A percentile compares a stretch with the other conserved stretches of the same genome.
Evolutionary conservation across 331 rosid genomes (phyloP).

Genomic region (Rosa hybrid): DNA sequence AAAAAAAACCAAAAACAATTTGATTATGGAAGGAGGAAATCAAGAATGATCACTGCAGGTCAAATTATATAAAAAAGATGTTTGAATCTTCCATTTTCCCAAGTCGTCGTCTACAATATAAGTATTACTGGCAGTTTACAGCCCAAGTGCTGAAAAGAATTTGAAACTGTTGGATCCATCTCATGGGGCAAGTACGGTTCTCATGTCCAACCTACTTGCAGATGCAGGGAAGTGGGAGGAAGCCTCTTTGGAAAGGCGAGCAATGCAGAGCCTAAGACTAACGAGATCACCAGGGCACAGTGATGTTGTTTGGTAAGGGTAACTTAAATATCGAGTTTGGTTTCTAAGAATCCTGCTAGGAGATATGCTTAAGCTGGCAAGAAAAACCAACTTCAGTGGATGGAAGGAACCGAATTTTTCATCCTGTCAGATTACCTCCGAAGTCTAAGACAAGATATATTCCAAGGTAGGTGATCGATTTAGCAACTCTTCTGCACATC

Average conservation of each 20-base stretch:
- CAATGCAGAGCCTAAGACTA: conserved; percentile 47
- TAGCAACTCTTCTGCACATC: background rate
- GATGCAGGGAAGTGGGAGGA: conserved; percentile 85
- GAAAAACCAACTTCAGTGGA: background rate
- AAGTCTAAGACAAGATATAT: background rate
- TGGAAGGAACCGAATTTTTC: background rate
- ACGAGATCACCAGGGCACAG: conserved; percentile 73
- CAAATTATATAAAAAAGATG: too few species aligned
- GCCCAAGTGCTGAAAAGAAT: conserved; percentile 68
- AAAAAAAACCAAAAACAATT: too few species aligned
- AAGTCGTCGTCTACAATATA: too few species aligned
- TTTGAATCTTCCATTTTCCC: too few species aligned
- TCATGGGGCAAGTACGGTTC: conserved; percentile 80
- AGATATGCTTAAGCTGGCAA: background rate
- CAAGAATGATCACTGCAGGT: too few species aligned
- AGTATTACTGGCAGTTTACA: too few species aligned
- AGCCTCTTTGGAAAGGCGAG: conserved; percentile 62
- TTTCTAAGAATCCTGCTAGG: background rate
- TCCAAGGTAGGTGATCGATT: background rate
- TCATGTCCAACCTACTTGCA: conserved; percentile 77
- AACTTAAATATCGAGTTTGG: background rate
- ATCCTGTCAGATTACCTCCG: background rate
- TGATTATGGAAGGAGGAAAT: too few species aligned
- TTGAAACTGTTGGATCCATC: conserved; percentile 66
- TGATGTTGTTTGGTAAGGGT: conserved; percentile 52